Evolutionary conservation across 129 eudicot species (phyloP).

Genomic region (Lonicera japonica): DNA sequence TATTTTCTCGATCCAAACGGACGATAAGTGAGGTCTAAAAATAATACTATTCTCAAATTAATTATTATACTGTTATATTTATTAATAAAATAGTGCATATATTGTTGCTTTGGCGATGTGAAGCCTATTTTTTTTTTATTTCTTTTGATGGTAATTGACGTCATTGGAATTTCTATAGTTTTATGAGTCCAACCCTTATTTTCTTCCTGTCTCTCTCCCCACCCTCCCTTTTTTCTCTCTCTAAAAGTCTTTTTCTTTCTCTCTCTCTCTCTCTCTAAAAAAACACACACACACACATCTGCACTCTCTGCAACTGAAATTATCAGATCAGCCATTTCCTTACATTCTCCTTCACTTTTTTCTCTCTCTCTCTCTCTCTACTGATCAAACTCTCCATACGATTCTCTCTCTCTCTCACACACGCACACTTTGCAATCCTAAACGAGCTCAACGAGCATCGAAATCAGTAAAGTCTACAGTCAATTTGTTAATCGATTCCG

Average conservation of each 20-base stretch:
- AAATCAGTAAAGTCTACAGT: constrained; percentile 11
- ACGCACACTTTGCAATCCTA: not conserved
- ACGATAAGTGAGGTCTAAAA: no score
- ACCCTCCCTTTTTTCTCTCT: constrained; percentile 6
- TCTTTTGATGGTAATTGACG: not conserved
- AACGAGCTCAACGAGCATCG: not conserved
- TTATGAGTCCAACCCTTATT: not conserved
- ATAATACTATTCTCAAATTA: no score
- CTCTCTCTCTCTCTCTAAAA: constrained; percentile 2
- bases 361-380: not conserved
- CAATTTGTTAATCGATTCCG: not conserved
- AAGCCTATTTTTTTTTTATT: no score
- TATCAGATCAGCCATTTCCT: constrained; percentile 5
- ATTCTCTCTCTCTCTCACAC: not conserved
- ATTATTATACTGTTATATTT: no score
- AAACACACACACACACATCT: not conserved
- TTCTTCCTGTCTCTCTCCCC: not conserved
- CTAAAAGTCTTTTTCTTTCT: not conserved
- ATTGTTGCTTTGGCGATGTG: no score
- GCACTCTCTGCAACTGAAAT: not conserved
- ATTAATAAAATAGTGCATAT: no score
- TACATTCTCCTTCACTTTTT: constrained; percentile 4
- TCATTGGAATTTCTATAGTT: not conserved
- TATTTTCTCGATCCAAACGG: no score
- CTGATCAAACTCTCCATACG: no score